phyloP scores from a whole-genome alignment of 2,329 filamentous ascomycete genomes.

The Fusarium zealandicum region DNA sequence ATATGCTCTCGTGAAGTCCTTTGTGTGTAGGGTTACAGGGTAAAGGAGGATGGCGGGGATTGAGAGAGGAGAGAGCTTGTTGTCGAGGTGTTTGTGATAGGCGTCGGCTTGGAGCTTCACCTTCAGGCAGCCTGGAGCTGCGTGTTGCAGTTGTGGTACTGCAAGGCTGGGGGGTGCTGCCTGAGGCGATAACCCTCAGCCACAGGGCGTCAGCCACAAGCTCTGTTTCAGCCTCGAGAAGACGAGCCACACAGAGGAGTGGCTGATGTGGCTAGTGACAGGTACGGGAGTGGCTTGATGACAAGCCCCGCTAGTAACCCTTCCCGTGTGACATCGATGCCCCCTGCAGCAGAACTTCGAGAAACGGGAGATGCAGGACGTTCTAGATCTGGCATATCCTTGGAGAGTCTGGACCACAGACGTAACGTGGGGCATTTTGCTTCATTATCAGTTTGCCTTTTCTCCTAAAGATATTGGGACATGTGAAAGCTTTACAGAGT shows the following conservation, averaged over 20 bases:
- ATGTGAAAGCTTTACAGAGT: too few species aligned
- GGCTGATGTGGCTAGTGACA: conserved; percentile 21
- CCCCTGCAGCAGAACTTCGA: conserved; percentile 28
- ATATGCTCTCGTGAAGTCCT: conserved; percentile 26
- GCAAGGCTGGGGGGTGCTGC: conserved; percentile 43
- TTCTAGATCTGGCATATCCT: conserved; percentile 33
- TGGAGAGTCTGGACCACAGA: conserved; percentile 10
- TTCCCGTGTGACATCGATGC: conserved; percentile 18
- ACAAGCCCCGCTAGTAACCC: conserved; percentile 1
- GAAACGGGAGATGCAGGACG: conserved; percentile 13
- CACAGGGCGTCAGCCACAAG: conserved; percentile 1
- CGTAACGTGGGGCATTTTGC: conserved; percentile 2
- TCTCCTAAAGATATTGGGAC: too few species aligned
- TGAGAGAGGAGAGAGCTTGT: conserved; percentile 27
- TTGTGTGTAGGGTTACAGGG: conserved; percentile 2
- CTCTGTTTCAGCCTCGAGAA: conserved; percentile 10
- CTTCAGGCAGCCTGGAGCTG: conserved; percentile 56
- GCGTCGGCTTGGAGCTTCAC: conserved; percentile 46
- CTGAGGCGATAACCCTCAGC: conserved; percentile 40
- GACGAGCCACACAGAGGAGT: conserved; percentile 15
- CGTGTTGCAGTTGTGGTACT: conserved; percentile 44
- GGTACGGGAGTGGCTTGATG: conserved; percentile 39
- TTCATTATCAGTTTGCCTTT: background rate
- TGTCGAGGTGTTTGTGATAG: conserved; percentile 32
- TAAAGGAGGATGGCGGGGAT: conserved; percentile 14